Evolutionary conservation across 2,329 filamentous ascomycete species (phyloP), one percentile per base, ranked within the genome.

Genomic region (Nakataea oryzae): DNA sequence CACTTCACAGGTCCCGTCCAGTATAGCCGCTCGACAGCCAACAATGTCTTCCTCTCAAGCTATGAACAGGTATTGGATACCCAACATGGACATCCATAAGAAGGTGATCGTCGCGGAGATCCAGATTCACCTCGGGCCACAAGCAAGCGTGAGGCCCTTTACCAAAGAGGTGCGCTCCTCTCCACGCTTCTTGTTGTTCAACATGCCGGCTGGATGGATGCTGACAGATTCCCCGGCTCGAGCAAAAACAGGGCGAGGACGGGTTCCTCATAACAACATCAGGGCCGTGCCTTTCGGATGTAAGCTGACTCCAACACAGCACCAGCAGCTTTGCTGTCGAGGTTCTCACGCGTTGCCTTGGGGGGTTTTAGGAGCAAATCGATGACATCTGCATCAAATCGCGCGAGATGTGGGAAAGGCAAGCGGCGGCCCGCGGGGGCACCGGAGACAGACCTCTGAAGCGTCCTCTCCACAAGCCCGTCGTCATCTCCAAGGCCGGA

Each of bases 11-110:
- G 28, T 41, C 12, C 58, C 17, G 41, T n/a, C 17, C 41, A 50
- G 41, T 50, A 17, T 50, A 50, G 41, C 21, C 41, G 21, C 41
- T n/a, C 41, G 21, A n/a, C 41, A n/a, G 17, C 41, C 7, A 58
- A 24, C 21, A 50, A 76, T 75, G 70, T 73, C 74, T 59, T 73
- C 72, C 28, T 67, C 69, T n/a, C 65, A 67, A 59, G 66, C 70
- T 61, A 78, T 83, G 75, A 85, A 85, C 71, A 78, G 76, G 68
- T 86, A 85, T 72, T 86, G 82, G 82, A 85, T 86, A 64, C 81
- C 82, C 17, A 78, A 82, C 64, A 72, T 79, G 64, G 81, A 84
- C 63, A 86, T 86, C 69, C 81, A 84, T 72, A 84, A 82, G 67
- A 84, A 80, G 66, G 78, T 85, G 65, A 85, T 86, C 67, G 83